Evolutionary conservation across 257 asterid genomes (phyloP), one percentile per base, ranked within the genome.

Genomic region (Solanum lycopersicoides): DNA sequence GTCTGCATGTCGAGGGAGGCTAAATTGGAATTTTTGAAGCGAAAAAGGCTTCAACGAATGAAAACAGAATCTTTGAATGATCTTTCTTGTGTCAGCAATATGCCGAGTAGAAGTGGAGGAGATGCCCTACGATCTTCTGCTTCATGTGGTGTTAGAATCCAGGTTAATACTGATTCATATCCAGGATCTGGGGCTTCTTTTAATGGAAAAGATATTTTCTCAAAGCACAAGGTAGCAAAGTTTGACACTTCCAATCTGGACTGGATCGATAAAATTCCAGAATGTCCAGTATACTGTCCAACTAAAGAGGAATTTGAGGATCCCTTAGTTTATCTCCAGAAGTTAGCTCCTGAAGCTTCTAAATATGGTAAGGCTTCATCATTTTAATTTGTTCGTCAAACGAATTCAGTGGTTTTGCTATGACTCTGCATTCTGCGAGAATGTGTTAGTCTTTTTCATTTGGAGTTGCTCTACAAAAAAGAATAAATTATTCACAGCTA

Each of bases 311-410:
- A 97, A 86, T 97, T 97, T 88, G 94, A 95, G 90, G 99, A 97
- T 91, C 99, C 99, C 82, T 88, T 97, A 88, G 92, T 93, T 82
- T 97, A 93, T 93, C 89, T 97, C 89, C 98, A 93, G 90, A 97
- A 94, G 93, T 95, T 97, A 85, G 98, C 99, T 88, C 99, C 98
- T 42, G 98, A 94, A 89, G 99, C 99, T 88, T 96, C 98, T 8
- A 95, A 91, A 97, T 94, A 93, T 89, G 99, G 99, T 95, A 93
- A 87, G 71, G 63, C 80, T 65, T 66, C 76, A 56, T 66, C 60
- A 32, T 69, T 30, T 41, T 68, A 76, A 10, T 15, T 79, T 79
- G 65, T 44, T 9, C 14, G 25, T 44, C 63, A 45, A 44, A 79
- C 25, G 11, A 79, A 79, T 25, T 44, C 41, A 28, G 85, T 80